phyloP scores from a whole-genome alignment of 257 asterid genomes.

The Solanum okadae region DNA sequence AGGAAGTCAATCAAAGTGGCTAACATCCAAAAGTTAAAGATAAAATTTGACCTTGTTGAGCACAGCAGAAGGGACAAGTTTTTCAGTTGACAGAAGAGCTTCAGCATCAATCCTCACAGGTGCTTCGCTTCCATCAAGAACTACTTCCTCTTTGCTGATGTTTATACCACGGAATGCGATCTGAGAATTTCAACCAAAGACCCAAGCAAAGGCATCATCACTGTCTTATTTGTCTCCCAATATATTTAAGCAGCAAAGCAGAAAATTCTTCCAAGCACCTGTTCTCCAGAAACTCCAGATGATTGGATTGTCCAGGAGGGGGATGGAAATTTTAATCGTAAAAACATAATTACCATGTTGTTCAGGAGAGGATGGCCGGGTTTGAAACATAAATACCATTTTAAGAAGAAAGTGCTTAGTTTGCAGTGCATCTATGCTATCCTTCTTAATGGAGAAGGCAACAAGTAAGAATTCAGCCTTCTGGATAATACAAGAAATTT shows the following conservation, averaged over 20 bases:
- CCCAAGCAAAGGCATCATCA: constrained; percentile 11
- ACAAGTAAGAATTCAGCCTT: background rate
- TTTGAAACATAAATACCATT: background rate
- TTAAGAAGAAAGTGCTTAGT: background rate
- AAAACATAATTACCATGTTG: background rate
- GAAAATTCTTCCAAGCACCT: background rate
- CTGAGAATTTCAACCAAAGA: constrained; percentile 32
- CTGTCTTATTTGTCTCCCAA: background rate
- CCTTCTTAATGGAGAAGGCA: background rate
- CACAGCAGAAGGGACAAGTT: constrained; percentile 73
- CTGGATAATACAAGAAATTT: background rate
- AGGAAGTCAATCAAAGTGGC: background rate
- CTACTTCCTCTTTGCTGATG: constrained; percentile 57
- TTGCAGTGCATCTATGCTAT: background rate
- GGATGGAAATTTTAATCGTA: background rate
- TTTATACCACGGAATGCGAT: constrained; percentile 80
- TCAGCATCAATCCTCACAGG: constrained; percentile 78
- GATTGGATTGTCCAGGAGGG: background rate
- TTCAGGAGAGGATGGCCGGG: background rate
- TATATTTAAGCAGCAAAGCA: background rate
- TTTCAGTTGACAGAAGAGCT: constrained; percentile 81
- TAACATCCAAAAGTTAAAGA: background rate
- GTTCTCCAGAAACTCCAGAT: background rate
- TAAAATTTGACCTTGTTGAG: constrained; percentile 60
- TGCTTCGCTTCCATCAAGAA: constrained; percentile 95